Evolutionary conservation across 495 filamentous ascomycete genomes (phyloP), one percentile per base, ranked within the genome.

Genomic region (Aspergillus sparsus): DNA sequence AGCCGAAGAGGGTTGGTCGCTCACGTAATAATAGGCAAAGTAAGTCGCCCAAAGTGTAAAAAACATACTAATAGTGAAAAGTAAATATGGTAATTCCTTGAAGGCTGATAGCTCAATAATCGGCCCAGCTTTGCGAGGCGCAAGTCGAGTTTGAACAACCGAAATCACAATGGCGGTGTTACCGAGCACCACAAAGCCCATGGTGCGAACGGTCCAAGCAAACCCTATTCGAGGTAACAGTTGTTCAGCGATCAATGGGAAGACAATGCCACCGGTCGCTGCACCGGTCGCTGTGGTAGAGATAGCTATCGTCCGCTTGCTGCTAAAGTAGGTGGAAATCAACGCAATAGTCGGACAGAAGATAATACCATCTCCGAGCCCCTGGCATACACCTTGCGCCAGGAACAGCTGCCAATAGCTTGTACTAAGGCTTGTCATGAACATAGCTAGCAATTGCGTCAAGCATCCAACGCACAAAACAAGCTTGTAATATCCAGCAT

Each of bases 401-500:
- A 56, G 41, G 18, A 45, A 32, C 10, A 56, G 16, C 37, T 56
- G 37, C 37, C 16, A 56, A n/a, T 56, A 56, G 18, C 21, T n/a
- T 18, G 36, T n/a, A 37, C 31, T 27, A 18, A 56, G 37, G 5
- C 16, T 32, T 6, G 34, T n/a, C 47, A 81, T 75, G 71, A 92
- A 90, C 44, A 88, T 78, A 37, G 86, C 86, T 6, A 45, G n/a
- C 10, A 45, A 1, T 15, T 12, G 8, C 10, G 18, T 11, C 12
- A 45, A 45, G 1, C 7, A 15, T 11, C 42, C 42, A 6, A 15
- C n/a, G 9, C 77, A 27, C 36, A 85, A 80, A 80, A 76, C 6
- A 63, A 58, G 6, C 76, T 66, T 68, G 85, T 88, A 65, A 82
- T 81, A 52, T 11, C 85, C 84, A 1, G 80, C 81, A 68, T 88